Percentiles rank a stretch among this genome's conserved stretches.
These are phyloP conservation scores for Dendrocalamus latiflorus DNA, from an alignment of 202 grass and related monocot genomes.

Conservation along the genomic window DNA sequence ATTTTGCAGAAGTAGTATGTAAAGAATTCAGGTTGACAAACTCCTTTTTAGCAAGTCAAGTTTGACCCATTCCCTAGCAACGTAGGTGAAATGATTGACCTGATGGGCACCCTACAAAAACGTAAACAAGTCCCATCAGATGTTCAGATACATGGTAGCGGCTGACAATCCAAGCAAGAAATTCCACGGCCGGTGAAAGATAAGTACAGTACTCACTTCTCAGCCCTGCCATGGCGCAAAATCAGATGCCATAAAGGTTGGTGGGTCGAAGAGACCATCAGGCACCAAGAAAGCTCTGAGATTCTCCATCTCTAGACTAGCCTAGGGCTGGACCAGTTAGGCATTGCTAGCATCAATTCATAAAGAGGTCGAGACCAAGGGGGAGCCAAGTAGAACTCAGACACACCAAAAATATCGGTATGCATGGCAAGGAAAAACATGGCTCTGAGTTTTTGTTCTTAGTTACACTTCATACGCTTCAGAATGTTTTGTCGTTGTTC, in stretches of 20 bases:
- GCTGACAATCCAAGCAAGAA: slow-evolving; percentile 29
- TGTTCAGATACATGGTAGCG: not conserved
- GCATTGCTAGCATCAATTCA: slow-evolving; percentile 19
- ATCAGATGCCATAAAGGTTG: slow-evolving; percentile 46
- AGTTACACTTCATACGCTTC: not conserved
- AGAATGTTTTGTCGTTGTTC: not conserved
- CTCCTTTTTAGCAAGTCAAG: slow-evolving; percentile 27
- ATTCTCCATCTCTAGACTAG: slow-evolving; percentile 27
- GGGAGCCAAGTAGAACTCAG: not conserved
- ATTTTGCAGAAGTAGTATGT: slow-evolving; percentile 8
- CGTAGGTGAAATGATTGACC: slow-evolving; percentile 26
- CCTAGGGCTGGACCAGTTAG: slow-evolving; percentile 37
- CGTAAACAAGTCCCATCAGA: slow-evolving; percentile 25
- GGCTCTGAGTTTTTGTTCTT: not conserved
- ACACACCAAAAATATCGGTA: slow-evolving; percentile 4
- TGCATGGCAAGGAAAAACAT: not conserved
- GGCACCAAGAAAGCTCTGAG: slow-evolving; percentile 24
- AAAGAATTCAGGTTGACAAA: not conserved
- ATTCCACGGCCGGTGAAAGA: slow-evolving; percentile 37
- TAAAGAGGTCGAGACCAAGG: not conserved
- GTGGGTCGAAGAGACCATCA: slow-evolving; percentile 31
- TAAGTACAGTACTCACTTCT: slow-evolving; percentile 5
- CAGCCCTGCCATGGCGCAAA: slow-evolving; percentile 36
- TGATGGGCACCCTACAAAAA: slow-evolving; percentile 12
- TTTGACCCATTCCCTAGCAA: slow-evolving; percentile 39